Conservation (phyloP, 108 stramenopile genomes). For the Stephanodiscus minutulus region DNA sequence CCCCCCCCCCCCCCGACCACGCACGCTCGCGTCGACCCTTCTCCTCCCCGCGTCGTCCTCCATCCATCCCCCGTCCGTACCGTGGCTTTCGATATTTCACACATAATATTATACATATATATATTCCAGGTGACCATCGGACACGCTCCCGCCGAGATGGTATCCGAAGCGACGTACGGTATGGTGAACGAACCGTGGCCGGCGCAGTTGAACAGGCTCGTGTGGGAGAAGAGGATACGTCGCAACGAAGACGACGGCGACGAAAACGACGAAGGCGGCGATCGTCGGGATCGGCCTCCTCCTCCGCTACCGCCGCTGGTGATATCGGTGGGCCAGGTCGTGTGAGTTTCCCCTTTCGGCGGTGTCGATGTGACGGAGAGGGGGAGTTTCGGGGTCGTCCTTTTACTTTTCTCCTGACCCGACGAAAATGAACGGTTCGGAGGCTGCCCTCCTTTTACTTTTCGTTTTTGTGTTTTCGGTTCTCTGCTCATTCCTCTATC, state of each 20-base stretch:
- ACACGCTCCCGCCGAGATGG: slow-evolving; percentile 82
- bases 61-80: no score
- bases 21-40: no score
- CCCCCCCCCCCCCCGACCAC: no score
- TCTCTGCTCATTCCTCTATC: no score
- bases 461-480: no score
- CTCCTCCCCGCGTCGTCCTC: no score
- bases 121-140: slow-evolving; percentile 73
- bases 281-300: not conserved
- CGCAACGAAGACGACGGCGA: slow-evolving; percentile 22
- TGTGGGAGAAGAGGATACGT: slow-evolving; percentile 79
- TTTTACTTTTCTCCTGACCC: not conserved
- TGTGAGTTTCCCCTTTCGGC: slow-evolving; percentile 5
- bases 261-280: slow-evolving; percentile 7
- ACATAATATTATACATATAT: no score
- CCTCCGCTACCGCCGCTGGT: slow-evolving; percentile 37
- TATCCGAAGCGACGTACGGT: slow-evolving; percentile 67
- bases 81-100: no score
- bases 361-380: no score
- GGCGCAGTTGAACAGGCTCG: slow-evolving; percentile 90
- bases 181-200: slow-evolving; percentile 84
- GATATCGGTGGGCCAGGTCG: slow-evolving; percentile 84
- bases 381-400: no score
- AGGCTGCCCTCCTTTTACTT: not conserved
- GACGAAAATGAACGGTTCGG: no score